Evolutionary conservation across 805 yeast genomes (phyloP), one percentile per base, ranked within the genome.

Genomic region (Komagataella mondaviorum): DNA sequence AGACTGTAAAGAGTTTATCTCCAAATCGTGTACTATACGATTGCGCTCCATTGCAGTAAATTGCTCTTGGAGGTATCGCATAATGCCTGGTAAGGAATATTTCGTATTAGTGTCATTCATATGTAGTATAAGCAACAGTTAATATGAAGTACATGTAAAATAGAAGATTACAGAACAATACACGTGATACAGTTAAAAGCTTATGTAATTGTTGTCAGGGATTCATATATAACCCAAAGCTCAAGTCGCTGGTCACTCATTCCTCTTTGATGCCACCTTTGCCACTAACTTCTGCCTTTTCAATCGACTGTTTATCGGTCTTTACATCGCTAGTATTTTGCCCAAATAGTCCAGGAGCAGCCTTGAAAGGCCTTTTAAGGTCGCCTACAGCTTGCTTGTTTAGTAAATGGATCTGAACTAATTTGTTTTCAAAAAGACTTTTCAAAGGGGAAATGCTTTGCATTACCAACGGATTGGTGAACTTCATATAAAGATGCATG

Each of bases 401-500:
- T 61, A 86, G 86, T 53, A 93, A 63, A 68, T 93, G 96, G 68
- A 93, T 88, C 75, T 88, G 82, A 60, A 91, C 96, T 59, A 88
- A 80, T 72, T 89, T 89, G 63, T 87, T 72, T 73, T 93, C 98
- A 52, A 88, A 71, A 48, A 95, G 96, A 59, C 86, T 73, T 79
- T 93, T 93, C 61, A 93, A 72, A 50, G 96, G 91, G 51, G 95
- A 79, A 60, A 93, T 79, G 56, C 90, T 82, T 75, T 93, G 98
- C 89, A 91, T 85, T 59, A 93, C 81, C 66, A 93, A 78, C 54
- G 99, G 99, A 72, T 93, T 89, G 68, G 97, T 89, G 77, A 88
- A 93, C 71, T 88, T 85, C 95, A 93, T 81, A 81, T 91, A 91
- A 55, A 93, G 64, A 71, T 93, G 99, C 98, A 91, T 90, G 82